Evolutionary conservation across 1,284 basidiomycete species (phyloP).

Genomic region (Inonotus obliquus): DNA sequence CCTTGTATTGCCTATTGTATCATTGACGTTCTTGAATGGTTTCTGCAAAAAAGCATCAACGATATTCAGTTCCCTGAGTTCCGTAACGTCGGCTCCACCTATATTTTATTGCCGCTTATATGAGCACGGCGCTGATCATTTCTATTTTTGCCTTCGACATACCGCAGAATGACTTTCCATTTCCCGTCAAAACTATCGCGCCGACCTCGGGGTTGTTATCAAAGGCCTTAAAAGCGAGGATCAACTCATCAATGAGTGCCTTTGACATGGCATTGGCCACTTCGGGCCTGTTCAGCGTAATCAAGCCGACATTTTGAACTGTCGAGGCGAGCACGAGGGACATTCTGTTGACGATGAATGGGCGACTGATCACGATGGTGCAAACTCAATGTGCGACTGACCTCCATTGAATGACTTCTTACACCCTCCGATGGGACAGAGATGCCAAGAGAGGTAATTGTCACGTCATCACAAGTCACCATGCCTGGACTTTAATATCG

Average conservation of each 20-base stretch:
- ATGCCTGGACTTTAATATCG: background rate
- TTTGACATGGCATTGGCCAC: constrained; percentile 56
- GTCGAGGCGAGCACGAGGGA: constrained; percentile 4
- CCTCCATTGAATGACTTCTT: background rate
- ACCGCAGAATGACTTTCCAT: constrained; percentile 56
- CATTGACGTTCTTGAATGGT: constrained; percentile 55
- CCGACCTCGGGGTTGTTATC: constrained; percentile 40
- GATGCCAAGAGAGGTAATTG: constrained; percentile 1
- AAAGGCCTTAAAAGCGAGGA: constrained; percentile 38
- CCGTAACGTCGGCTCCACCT: constrained; percentile 39
- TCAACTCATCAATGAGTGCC: constrained; percentile 40
- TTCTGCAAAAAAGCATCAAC: constrained; percentile 53
- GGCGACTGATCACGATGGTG: background rate
- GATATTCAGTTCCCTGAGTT: constrained; percentile 34
- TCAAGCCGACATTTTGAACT: constrained; percentile 17
- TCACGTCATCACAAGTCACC: background rate
- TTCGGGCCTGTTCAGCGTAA: constrained; percentile 51
- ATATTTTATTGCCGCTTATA: background rate
- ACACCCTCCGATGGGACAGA: constrained; percentile 7
- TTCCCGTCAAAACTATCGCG: constrained; percentile 56
- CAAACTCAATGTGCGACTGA: background rate
- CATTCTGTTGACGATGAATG: background rate
- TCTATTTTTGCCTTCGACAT: constrained; percentile 9
- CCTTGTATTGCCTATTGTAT: constrained; percentile 41
- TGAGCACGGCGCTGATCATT: background rate